phyloP scores from a whole-genome alignment of 106 monocot species.

The Xerophyta viscosa region DNA sequence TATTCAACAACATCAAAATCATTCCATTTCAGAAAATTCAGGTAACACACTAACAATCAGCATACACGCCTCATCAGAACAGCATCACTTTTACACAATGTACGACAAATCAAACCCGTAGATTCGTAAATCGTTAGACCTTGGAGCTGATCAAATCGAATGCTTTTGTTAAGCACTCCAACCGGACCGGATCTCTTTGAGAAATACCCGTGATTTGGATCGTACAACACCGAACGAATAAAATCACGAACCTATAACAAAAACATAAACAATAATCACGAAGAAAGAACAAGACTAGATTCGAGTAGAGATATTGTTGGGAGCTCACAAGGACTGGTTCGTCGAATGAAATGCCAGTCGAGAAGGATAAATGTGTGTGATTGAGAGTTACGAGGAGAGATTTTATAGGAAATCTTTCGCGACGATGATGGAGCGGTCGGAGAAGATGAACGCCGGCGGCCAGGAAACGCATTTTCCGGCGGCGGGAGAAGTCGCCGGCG shows the following conservation, averaged over 20 bases:
- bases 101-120: too few species aligned
- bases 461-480: too few species aligned
- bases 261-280: background rate
- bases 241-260: constrained; percentile 54
- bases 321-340: constrained; percentile 45
- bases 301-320: background rate
- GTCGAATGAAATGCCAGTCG: constrained; percentile 34
- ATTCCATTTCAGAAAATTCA: too few species aligned
- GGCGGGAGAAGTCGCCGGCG: too few species aligned
- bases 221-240: constrained; percentile 57
- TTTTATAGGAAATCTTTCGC: too few species aligned
- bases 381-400: too few species aligned
- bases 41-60: too few species aligned
- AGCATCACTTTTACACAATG: too few species aligned
- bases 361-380: constrained; percentile 19
- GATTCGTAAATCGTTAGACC: constrained; percentile 25
- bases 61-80: background rate
- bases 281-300: background rate
- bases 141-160: constrained; percentile 54
- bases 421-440: too few species aligned
- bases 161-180: constrained; percentile 55
- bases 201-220: constrained; percentile 63
- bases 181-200: constrained; percentile 56
- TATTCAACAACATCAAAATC: too few species aligned
- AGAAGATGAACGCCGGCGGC: too few species aligned